These are phyloP conservation scores for Perilla frutescens DNA, from an alignment of 257 asterid species.

Conservation along the genomic window DNA sequence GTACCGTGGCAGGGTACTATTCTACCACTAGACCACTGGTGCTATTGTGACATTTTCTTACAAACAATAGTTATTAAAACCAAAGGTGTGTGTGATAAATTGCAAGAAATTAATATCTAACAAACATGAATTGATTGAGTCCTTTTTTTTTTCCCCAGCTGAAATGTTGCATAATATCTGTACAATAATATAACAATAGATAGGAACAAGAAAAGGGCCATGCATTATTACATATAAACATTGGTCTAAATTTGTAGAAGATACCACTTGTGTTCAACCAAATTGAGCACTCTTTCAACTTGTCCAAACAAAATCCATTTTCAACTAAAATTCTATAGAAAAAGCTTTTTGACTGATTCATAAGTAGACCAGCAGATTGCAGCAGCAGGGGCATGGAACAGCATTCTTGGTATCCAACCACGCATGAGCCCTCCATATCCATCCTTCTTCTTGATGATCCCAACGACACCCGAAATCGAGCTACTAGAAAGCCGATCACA, in stretches of 20 bases:
- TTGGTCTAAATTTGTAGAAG: not conserved
- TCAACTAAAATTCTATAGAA: slow-evolving; percentile 29
- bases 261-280: not conserved
- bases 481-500: slow-evolving; percentile 57
- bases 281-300: not conserved
- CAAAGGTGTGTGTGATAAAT: too few species aligned
- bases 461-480: slow-evolving; percentile 52
- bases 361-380: slow-evolving; percentile 80
- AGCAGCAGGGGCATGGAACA: slow-evolving; percentile 81
- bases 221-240: slow-evolving; percentile 13
- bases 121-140: not conserved
- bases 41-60: not conserved
- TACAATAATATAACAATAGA: slow-evolving; percentile 14
- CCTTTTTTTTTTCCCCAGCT: not conserved
- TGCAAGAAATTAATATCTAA: not conserved
- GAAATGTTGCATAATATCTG: not conserved
- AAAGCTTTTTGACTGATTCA: slow-evolving; percentile 59
- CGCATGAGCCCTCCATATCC: slow-evolving; percentile 62
- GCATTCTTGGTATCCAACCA: slow-evolving; percentile 74
- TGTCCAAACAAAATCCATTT: slow-evolving; percentile 1
- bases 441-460: slow-evolving; percentile 51
- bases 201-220: not conserved
- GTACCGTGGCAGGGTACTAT: slow-evolving; percentile 99
- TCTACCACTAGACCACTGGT: slow-evolving; percentile 61
- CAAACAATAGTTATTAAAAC: too few species aligned